Base-by-base conservation (phyloP, 345 rosid species). In the Populus tremula region DNA sequence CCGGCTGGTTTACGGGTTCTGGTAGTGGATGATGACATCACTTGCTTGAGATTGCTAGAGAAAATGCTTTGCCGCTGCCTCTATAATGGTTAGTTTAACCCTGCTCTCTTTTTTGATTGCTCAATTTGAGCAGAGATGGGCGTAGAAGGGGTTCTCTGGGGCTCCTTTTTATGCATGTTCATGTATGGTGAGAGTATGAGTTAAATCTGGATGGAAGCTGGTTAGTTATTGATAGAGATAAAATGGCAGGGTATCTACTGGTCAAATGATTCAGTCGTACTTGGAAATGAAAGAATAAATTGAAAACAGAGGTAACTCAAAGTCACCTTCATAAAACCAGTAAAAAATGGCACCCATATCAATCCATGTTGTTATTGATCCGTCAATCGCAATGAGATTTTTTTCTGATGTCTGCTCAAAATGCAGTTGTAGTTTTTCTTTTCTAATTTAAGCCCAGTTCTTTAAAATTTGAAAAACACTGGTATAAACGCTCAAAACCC, bases 11-110 rank as follows among this genome's bases (percentile, higher is more conserved):
- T 93, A 65, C 87, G 97, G 63, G 91, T 93, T 50, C 89, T 93
- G 10, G 94, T 93, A 5, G 97, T 93, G 31, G 97, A 93, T 59
- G 97, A 93, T 73, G 97, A 93, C 80, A 31, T 78, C 68, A 86
- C 88, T 45, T 91, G 96, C 80, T 84, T 93, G 83, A 77, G 49
- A 53, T 85, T 93, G 77, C 78, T 91, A 54, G 90, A 91, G 86
- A 83, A 77, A 82, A 90, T 90, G 94, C 96, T 93, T 83, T 87
- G 85, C 31, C 87, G 90, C 9, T 91, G 90, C 82, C 77, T 56
- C 31, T 93, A 93, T 84, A 77, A 54, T 50, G 94, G 97, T 93
- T 78, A 39, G 76, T 29, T 7, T 50, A 23, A 23, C 6, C 6
- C 8, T 67, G 7, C 9, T 10, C 35, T 14, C 10, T 21, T 23